Evolutionary conservation across 2,329 filamentous ascomycete genomes (phyloP).

Genomic region (Aspergillus sp.): DNA sequence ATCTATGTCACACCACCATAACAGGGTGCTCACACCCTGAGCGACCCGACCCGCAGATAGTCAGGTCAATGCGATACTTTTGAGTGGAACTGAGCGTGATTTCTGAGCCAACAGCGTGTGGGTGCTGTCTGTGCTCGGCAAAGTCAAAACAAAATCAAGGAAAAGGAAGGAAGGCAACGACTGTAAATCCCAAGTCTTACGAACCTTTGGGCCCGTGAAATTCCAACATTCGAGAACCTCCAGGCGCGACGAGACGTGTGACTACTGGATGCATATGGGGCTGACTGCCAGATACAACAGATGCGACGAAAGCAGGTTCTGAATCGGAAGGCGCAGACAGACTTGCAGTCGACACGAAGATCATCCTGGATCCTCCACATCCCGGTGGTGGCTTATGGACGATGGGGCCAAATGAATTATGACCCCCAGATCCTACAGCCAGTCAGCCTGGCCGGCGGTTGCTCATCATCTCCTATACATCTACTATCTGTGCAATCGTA

Average conservation of each 20-base stretch:
- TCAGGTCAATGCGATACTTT: constrained; percentile 5
- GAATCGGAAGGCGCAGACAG: not conserved
- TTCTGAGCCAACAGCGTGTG: not conserved
- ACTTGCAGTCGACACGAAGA: constrained; percentile 4
- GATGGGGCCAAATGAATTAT: no score
- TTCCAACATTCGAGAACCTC: not conserved
- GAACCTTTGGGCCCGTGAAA: not conserved
- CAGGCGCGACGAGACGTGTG: constrained; percentile 5
- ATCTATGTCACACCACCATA: constrained; percentile 2
- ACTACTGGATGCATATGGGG: constrained; percentile 4
- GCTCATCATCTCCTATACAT: not conserved
- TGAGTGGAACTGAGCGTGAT: not conserved
- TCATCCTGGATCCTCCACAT: constrained; percentile 4
- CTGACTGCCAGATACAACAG: constrained; percentile 1
- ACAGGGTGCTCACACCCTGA: not conserved
- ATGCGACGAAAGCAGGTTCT: not conserved
- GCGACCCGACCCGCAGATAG: constrained; percentile 4
- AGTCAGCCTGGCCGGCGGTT: not conserved
- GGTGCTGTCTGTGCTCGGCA: not conserved
- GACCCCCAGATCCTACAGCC: not conserved
- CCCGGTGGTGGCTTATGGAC: not conserved
- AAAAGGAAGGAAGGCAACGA: not conserved
- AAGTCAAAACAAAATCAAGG: constrained; percentile 1
- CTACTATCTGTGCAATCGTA: not conserved
- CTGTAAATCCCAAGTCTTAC: not conserved